Base-by-base conservation (phyloP, 495 filamentous ascomycete genomes). In the Cenococcum geophilum region DNA sequence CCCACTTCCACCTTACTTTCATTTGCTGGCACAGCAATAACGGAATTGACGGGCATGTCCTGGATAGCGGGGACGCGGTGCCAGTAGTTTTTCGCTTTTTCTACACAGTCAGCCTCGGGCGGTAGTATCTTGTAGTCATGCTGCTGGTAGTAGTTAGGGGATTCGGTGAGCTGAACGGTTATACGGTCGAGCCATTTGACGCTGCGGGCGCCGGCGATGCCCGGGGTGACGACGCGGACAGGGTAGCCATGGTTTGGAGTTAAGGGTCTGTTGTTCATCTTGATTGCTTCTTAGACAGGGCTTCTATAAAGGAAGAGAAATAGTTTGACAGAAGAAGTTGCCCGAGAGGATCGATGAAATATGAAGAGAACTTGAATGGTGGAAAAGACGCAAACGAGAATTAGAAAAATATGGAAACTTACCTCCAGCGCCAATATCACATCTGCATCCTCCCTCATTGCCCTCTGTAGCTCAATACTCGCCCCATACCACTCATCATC, bases 401-500 rank as follows among this genome's bases (percentile, higher is more conserved):
- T n/a, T 57, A 34, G 45, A 37, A 20, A 52, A 22, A 52, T 12
- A n/a, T 23, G 2, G 4, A 23, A 6, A 56, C 68, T 40, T 70
- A 80, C 80, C 67, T 81, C 70, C 22, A 83, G 71, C 8, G 82
- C 83, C 34, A 86, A 68, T 56, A 86, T 77, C 47, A 80, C 74
- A 36, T 79, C 79, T 25, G 73, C 75, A 20, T 76, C 73, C 8
- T 73, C 66, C 22, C 72, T 66, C 71, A 86, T 61, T 57, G 74
- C 80, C 42, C 80, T 73, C 5, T 68, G 66, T 11, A 86, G 67
- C 23, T 74, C 70, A 48, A 85, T 78, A 57, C 76, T 80, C 18
- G 75, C 74, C 11, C 81, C 83, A 60, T 84, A 86, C 73, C 76
- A 85, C 10, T 71, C 68, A 60, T 83, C 81, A 9, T 81, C 78